Evolutionary conservation across 768 basidiomycete species (phyloP).

Genomic region (Tulasnella sp.): DNA sequence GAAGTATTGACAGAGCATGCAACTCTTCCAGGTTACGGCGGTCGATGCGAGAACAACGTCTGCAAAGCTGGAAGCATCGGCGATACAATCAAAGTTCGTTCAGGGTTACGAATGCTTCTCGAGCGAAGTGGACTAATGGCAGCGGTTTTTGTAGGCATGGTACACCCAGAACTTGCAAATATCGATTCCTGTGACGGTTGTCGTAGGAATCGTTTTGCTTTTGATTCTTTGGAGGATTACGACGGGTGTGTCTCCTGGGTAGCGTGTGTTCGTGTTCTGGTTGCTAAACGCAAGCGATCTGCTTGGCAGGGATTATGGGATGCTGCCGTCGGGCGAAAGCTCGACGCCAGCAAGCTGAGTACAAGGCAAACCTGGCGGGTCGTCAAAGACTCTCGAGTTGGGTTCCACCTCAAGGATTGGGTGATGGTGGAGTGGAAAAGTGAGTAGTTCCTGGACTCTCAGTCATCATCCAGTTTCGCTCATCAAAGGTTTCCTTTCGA

Average conservation of each 20-base stretch:
- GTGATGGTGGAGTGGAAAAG: neutral
- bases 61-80: conserved; percentile 55
- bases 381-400: neutral
- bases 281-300: neutral
- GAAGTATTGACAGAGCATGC: neutral
- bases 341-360: neutral
- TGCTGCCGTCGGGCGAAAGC: neutral
- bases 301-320: neutral
- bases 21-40: conserved; percentile 50
- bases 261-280: neutral
- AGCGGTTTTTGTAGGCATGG: conserved; percentile 54
- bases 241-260: neutral
- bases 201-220: conserved; percentile 54
- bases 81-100: conserved; percentile 52
- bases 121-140: neutral
- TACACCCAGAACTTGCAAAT: conserved; percentile 69
- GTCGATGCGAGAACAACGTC: conserved; percentile 52
- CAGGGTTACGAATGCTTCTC: neutral
- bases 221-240: conserved; percentile 47
- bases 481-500: neutral
- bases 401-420: neutral
- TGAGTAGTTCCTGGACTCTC: neutral
- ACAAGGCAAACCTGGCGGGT: neutral
- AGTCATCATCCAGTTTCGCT: neutral
- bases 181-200: conserved; percentile 69